A percentile compares a stretch with the other conserved stretches of the same genome.
Evolutionary conservation across 208 protist species (phyloP).

Genomic region (Acanthamoeba castellanii): DNA sequence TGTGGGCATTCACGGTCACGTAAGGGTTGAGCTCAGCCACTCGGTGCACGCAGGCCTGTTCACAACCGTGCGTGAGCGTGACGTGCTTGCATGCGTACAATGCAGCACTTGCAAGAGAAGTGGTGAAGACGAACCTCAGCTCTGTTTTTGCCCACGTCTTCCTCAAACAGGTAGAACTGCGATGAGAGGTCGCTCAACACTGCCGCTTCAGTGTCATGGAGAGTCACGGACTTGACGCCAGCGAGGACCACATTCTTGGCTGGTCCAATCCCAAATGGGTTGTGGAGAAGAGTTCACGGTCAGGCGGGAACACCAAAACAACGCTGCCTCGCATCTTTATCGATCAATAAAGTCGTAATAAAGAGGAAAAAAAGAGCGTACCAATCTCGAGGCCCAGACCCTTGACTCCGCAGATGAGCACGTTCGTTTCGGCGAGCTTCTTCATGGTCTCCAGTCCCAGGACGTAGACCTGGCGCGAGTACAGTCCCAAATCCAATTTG

Average conservation of each 20-base stretch:
- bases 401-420: slow-evolving; percentile 89
- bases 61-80: neutral
- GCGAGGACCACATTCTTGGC: slow-evolving; percentile 95
- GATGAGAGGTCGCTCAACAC: slow-evolving; percentile 89
- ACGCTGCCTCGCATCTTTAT: neutral
- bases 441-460: slow-evolving; percentile 15
- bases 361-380: neutral
- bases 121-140: neutral
- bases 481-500: slow-evolving; percentile 88
- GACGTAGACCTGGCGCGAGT: slow-evolving; percentile 90
- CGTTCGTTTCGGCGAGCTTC: slow-evolving; percentile 63
- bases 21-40: neutral
- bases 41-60: neutral
- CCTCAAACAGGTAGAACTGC: slow-evolving; percentile 71
- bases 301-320: neutral
- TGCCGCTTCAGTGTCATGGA: slow-evolving; percentile 89
- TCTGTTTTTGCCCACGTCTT: neutral
- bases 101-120: neutral
- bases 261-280: neutral
- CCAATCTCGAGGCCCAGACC: slow-evolving; percentile 94
- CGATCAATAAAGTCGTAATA: neutral
- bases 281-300: neutral
- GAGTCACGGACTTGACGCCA: slow-evolving; percentile 92
- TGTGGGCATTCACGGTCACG: neutral
- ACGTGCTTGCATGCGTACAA: neutral